These are phyloP conservation scores for Alternaria sp. DNA, from an alignment of 2,329 filamentous ascomycete genomes.

Conservation along the genomic window DNA sequence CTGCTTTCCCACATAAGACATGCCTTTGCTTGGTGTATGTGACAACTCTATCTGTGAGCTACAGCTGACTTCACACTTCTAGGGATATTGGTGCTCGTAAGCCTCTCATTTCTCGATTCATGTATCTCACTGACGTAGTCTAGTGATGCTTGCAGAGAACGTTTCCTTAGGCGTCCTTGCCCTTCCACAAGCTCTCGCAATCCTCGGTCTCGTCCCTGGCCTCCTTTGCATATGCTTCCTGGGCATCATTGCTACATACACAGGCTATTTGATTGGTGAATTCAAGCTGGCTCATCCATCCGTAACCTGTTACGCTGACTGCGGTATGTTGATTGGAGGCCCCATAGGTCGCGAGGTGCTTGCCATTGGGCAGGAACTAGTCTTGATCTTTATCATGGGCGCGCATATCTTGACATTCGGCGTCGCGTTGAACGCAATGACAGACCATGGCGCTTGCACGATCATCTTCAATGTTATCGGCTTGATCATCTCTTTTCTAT, in stretches of 20 bases:
- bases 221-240: constrained; percentile 63
- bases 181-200: constrained; percentile 61
- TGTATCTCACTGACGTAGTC: not conserved
- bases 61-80: not conserved
- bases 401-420: constrained; percentile 76
- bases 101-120: not conserved
- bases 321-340: constrained; percentile 69
- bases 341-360: constrained; percentile 68
- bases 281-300: constrained; percentile 66
- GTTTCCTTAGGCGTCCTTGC: constrained; percentile 66
- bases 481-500: constrained; percentile 64
- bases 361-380: constrained; percentile 67
- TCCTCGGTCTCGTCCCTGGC: constrained; percentile 63
- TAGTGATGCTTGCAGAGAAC: constrained; percentile 67
- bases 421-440: constrained; percentile 72
- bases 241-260: constrained; percentile 66
- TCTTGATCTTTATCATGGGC: constrained; percentile 73
- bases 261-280: constrained; percentile 67
- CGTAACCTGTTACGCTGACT: constrained; percentile 73
- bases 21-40: not conserved
- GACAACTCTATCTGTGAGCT: not conserved
- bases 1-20: not conserved
- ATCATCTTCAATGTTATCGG: constrained; percentile 71
- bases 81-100: constrained; percentile 10
- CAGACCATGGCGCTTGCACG: constrained; percentile 68